Base-by-base conservation (phyloP, 2,329 filamentous ascomycete species). In the Fusarium pseudoanthophilum region DNA sequence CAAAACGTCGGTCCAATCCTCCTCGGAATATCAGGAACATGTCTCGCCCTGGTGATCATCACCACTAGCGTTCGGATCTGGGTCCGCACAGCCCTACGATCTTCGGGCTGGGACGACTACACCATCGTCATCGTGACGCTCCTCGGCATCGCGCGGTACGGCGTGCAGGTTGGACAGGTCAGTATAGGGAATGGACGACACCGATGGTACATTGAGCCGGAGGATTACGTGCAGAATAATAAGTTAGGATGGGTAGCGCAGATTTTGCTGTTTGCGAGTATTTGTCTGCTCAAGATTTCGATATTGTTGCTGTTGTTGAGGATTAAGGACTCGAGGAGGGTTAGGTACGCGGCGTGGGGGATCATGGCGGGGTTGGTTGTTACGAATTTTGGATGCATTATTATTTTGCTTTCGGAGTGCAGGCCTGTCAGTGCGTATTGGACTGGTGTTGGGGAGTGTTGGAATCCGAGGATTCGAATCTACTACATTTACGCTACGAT, bases 281-380 rank as follows among this genome's bases (percentile, higher is more conserved):
- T 84, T 39, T 82, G 80, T 43, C 61, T 85, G 4, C 77, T 85
- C 51, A 85, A 85, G 64, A 77, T 82, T 34, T 85, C 83, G 7
- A 84, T 85, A 56, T 79, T 83, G 71, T 67, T 85, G 18, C 75
- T 85, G 14, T 72, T 85, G 3, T 72, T 85, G 8, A 80, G 83
- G 20, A 84, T 85, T 74, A 84, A 84, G 66, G 77, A 82, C 48
- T 80, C 80, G 6, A 78, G 53, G 55, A 52, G 57, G 43, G 70
- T 84, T 18, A 79, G 73, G 57, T 78, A 72, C 14, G 75, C 79
- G 11, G 71, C 84, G 2, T 83, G 77, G 67, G 64, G 36, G 5
- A 69, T 81, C n/a, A 82, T 82, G 73, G 65, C 74, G 1, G 80
- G 80, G 0, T 57, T 82, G 21, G 59, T 80, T 36, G 14, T 80